Conservation (phyloP, 768 basidiomycete species). For the Auricularia cornea region DNA sequence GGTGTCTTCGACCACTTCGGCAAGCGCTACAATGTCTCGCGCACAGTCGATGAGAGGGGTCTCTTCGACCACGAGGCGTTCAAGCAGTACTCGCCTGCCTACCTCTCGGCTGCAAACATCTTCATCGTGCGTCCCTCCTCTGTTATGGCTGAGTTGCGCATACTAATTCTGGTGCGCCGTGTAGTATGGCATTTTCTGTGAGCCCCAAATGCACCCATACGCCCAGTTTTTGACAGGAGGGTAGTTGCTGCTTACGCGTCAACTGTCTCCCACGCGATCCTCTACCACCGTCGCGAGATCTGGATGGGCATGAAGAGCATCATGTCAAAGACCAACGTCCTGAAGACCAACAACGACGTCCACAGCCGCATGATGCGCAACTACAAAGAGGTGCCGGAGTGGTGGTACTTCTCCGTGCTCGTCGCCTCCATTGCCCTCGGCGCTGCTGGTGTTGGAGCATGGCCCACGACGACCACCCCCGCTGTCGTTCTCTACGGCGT, state of each 20-base stretch:
- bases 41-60: constrained; percentile 24
- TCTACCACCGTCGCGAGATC: constrained; percentile 53
- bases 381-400: constrained; percentile 53
- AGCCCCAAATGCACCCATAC: constrained; percentile 12
- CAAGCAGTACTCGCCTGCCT: constrained; percentile 17
- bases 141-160: no score
- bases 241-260: constrained; percentile 35
- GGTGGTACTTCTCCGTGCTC: constrained; percentile 41
- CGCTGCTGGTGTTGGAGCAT: constrained; percentile 22
- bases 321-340: constrained; percentile 67
- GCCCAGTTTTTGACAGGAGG: neutral
- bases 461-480: constrained; percentile 16
- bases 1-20: constrained; percentile 36
- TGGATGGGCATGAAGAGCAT: constrained; percentile 43
- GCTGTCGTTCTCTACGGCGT: constrained; percentile 6
- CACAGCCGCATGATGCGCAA: constrained; percentile 51
- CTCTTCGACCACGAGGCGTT: constrained; percentile 6
- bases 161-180: constrained; percentile 24
- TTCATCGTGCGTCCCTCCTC: neutral
- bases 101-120: constrained; percentile 18
- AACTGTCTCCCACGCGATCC: constrained; percentile 33
- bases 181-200: constrained; percentile 19
- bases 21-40: constrained; percentile 29
- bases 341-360: constrained; percentile 31
- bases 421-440: constrained; percentile 23